These are phyloP conservation scores for Arthroderma sp. DNA, from an alignment of 2,329 filamentous ascomycete genomes.

Conservation along the genomic window DNA sequence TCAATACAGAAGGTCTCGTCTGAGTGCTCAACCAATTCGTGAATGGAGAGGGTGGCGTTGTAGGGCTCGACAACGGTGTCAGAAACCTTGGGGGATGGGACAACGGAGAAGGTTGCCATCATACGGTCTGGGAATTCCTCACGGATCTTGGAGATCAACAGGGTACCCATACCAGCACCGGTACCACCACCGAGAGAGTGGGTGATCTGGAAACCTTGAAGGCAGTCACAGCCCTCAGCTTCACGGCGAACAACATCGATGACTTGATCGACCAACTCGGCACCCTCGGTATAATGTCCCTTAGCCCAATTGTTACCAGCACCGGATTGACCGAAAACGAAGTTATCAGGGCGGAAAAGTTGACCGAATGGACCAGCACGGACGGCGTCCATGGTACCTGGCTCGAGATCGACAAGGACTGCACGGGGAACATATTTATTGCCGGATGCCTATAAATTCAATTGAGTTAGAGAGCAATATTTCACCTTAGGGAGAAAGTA, in stretches of 20 bases:
- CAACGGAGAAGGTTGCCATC: conserved; percentile 96
- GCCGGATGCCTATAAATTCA: conserved; percentile 6
- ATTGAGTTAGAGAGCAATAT: conserved; percentile 3
- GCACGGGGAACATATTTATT: conserved; percentile 42
- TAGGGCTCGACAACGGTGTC: conserved; percentile 99
- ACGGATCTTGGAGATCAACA: conserved; percentile 95
- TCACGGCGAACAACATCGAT: conserved; percentile 91
- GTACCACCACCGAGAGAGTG: conserved; percentile 92
- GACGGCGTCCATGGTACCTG: conserved; percentile 10
- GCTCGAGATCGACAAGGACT: conserved; percentile 85
- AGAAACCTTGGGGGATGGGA: conserved; percentile 96
- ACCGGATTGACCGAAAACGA: conserved; percentile 92
- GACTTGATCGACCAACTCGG: conserved; percentile 86
- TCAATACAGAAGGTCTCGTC: conserved; percentile 99
- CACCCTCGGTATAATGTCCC: conserved; percentile 95
- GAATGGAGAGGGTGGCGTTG: conserved; percentile 97
- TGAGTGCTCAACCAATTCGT: conserved; percentile 99
- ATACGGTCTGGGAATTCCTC: conserved; percentile 97
- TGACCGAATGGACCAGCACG: conserved; percentile 58
- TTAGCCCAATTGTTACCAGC: conserved; percentile 99
- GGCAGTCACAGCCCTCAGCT: conserved; percentile 91
- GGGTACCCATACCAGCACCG: conserved; percentile 93
- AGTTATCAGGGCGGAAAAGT: conserved; percentile 96
- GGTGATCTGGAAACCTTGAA: conserved; percentile 97
- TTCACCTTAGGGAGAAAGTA: neutral